These are phyloP conservation scores for Ogataea allantospora DNA, from an alignment of 805 yeast species.

Conservation along the genomic window DNA sequence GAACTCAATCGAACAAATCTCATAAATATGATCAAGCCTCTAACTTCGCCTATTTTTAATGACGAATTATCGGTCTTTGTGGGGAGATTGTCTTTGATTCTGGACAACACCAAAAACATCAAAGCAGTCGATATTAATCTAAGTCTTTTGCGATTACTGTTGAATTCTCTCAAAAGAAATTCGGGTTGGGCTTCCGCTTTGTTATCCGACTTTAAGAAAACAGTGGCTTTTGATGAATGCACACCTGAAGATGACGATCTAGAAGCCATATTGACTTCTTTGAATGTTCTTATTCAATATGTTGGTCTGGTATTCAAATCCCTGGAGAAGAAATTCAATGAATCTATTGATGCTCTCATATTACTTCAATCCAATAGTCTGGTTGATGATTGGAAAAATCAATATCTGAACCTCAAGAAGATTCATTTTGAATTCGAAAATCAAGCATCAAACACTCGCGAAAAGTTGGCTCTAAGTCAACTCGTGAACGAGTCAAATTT, in stretches of 20 bases:
- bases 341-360: constrained; percentile 33
- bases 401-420: constrained; percentile 30
- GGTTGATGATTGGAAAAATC: constrained; percentile 40
- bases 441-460: constrained; percentile 9
- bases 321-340: constrained; percentile 40
- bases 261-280: constrained; percentile 46
- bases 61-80: constrained; percentile 25
- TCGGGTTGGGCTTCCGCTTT: constrained; percentile 40
- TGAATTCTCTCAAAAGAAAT: constrained; percentile 37
- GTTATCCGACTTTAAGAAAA: constrained; percentile 35
- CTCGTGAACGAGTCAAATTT: constrained; percentile 35
- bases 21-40: constrained; percentile 34
- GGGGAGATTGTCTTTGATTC: constrained; percentile 13
- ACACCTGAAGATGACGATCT: constrained; percentile 34
- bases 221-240: constrained; percentile 22
- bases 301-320: constrained; percentile 44
- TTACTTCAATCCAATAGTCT: constrained; percentile 42
- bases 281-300: constrained; percentile 51
- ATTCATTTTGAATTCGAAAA: constrained; percentile 27
- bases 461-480: constrained; percentile 30
- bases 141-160: constrained; percentile 36
- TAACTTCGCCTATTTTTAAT: constrained; percentile 31
- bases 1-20: constrained; percentile 28
- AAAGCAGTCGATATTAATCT: constrained; percentile 35
- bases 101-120: constrained; percentile 17